A percentile compares a stretch with the other conserved stretches of the same genome.
Conservation (phyloP, 1,284 basidiomycete species). For the Leccinum variabile region DNA sequence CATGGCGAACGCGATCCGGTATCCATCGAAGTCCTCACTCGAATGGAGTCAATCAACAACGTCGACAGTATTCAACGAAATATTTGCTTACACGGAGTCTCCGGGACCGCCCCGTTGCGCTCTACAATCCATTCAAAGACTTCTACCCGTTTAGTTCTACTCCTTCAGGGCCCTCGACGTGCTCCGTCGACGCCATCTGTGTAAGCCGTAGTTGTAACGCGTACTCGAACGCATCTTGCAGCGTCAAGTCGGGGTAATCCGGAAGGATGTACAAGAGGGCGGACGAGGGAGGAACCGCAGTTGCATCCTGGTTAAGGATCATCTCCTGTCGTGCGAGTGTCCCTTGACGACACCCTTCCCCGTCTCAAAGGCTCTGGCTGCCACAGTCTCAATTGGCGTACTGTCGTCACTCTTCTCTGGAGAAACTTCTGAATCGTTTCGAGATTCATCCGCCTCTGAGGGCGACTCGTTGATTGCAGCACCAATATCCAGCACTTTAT, state of each 20-base stretch:
- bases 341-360: constrained; percentile 11
- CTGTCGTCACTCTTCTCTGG: constrained; percentile 27
- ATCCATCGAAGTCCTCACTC: constrained; percentile 35
- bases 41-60: not conserved
- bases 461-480: too few species aligned
- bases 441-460: too few species aligned
- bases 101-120: constrained; percentile 41
- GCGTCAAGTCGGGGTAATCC: constrained; percentile 53
- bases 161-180: constrained; percentile 82
- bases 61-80: not conserved
- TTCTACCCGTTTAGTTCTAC: constrained; percentile 84
- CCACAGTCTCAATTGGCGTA: not conserved
- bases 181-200: constrained; percentile 80
- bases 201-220: constrained; percentile 88
- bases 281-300: constrained; percentile 46
- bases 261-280: constrained; percentile 53
- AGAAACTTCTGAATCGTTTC: too few species aligned
- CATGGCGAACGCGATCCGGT: constrained; percentile 30
- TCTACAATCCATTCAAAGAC: constrained; percentile 85
- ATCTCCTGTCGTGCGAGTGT: constrained; percentile 9
- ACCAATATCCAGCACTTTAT: too few species aligned
- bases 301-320: constrained; percentile 40
- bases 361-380: constrained; percentile 13
- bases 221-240: constrained; percentile 71
- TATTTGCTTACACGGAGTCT: constrained; percentile 26